Evolutionary conservation across 371 early-diverging fungal genomes (phyloP), one percentile per base, ranked within the genome.

Genomic region (Apophysomyces ossiformis): DNA sequence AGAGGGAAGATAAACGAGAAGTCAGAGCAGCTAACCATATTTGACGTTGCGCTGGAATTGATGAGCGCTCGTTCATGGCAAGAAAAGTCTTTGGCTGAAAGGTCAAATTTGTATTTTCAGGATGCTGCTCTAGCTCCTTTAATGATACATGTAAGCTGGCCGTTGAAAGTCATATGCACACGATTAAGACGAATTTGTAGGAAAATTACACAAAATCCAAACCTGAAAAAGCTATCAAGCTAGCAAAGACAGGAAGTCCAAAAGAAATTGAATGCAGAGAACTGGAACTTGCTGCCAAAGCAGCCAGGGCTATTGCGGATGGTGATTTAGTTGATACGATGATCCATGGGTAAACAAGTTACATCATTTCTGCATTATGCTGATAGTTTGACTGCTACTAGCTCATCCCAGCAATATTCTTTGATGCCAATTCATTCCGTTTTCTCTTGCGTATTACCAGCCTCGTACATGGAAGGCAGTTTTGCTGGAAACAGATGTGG

Each of bases 401-500:
- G 74, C 66, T 67, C 83, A 11, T 76, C 87, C 12, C 94, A 95
- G 69, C 91, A 96, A 59, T 99, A 96, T 93, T 87, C 90, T 4
- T 82, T 99, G 18, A 89, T 97, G 91, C 96, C 96, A 26, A 82
- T 92, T 5, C 99, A 99, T 65, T 96, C 92, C 0, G 90, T 93
- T 1, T 87, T 94, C 50, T 96, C 98, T 1, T 94, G 94, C 65
- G 94, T 96, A 5, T 77, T 90, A 4, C 99, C 99, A 0, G 86
- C 95, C 4, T 91, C 87, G 70, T 92, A 86, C 67, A 84, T 90
- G 38, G 87, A 92, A 60, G 94, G 94, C 5, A 60, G 65, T 16
- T 72, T 83, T 66, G 37, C 68, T 54, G 65, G 78, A 62, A 68
- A 58, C n/a, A 50, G 66, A 57, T 43, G 73, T 32, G 73, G 65